Base-by-base conservation (phyloP, 83 land plant species). In the Isoetes engelmannii region DNA sequence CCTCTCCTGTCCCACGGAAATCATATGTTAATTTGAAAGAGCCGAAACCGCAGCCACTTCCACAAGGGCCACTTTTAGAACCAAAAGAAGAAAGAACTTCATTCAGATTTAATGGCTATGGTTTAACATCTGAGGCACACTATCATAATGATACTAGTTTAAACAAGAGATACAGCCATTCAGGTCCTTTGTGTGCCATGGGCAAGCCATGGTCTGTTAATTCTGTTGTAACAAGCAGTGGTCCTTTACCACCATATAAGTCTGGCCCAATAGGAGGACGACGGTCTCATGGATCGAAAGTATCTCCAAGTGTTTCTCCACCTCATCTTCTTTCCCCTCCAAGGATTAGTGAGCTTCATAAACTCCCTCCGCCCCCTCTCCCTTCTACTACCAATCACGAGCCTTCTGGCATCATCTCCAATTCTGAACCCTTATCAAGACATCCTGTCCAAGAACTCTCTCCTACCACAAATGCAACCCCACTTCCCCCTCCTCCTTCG, bases 291-390 rank as follows among this genome's bases (percentile, higher is more conserved):
- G 28, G 28, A 3, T 37, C 62, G 28, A 51, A 51, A 17, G 17
- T 51, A 17, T 59, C 62, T 37, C 62, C 62, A 17, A 51, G 10
- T 3, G 62, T 59, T 7, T 18, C 19, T 59, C 62, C 12, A 18
- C 13, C 55, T 15, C 15, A 18, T 59, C 9, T 18, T 3, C 37
- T 28, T 28, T 59, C 62, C 10, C 62, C 62, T 8, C 62, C 62
- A 19, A 1, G 62, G 17, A 17, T 51, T 15, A 51, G 55, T 15
- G 55, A 51, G 55, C 55, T 51, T 18, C 62, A 59, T 37, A 59
- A 59, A 42, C 62, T 59, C 9, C 62, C 62, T 59, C 62, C 62
- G 18, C 62, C 62, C 10, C 62, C 62, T 59, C 19, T 59, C 18
- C 10, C 15, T 51, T 51, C 15, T 51, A 51, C 55, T 28, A 28